These are phyloP conservation scores for Floccularia luteovirens DNA, from an alignment of 768 basidiomycete species.

Conservation along the genomic window DNA sequence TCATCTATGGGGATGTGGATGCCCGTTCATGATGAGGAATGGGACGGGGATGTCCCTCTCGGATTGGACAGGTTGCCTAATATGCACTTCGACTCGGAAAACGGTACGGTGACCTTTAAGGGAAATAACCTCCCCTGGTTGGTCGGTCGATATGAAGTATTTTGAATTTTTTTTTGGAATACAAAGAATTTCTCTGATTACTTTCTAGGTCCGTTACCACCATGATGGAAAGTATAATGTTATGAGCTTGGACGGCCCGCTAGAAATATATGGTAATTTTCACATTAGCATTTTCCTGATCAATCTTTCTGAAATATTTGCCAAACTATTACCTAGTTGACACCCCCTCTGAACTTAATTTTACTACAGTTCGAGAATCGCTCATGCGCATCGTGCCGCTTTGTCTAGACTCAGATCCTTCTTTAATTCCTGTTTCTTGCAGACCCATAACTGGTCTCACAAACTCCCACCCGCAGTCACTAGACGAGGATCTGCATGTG, in stretches of 20 bases:
- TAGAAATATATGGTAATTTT: conserved; percentile 81
- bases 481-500: background rate
- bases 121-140: conserved; percentile 82
- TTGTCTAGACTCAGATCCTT: conserved; percentile 82
- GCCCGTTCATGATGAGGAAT: conserved; percentile 86
- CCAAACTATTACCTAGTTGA: conserved; percentile 42
- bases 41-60: conserved; percentile 80
- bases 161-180: conserved; percentile 5
- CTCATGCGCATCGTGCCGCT: conserved; percentile 76
- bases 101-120: conserved; percentile 68
- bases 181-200: background rate
- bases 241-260: conserved; percentile 74
- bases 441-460: background rate
- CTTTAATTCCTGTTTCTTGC: conserved; percentile 69
- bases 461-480: too few relatives aligned
- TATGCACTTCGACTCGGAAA: conserved; percentile 33
- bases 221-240: conserved; percentile 98
- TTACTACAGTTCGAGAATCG: conserved; percentile 53
- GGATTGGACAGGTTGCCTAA: conserved; percentile 29
- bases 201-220: conserved; percentile 71
- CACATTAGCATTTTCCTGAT: background rate
- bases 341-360: conserved; percentile 55
- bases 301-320: background rate
- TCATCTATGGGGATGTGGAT: conserved; percentile 89
- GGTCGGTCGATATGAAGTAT: conserved; percentile 80